Percentiles rank a stretch among this genome's conserved stretches.
phyloP scores from a whole-genome alignment of 2,329 filamentous ascomycete genomes.

The Phialophora verrucosa region DNA sequence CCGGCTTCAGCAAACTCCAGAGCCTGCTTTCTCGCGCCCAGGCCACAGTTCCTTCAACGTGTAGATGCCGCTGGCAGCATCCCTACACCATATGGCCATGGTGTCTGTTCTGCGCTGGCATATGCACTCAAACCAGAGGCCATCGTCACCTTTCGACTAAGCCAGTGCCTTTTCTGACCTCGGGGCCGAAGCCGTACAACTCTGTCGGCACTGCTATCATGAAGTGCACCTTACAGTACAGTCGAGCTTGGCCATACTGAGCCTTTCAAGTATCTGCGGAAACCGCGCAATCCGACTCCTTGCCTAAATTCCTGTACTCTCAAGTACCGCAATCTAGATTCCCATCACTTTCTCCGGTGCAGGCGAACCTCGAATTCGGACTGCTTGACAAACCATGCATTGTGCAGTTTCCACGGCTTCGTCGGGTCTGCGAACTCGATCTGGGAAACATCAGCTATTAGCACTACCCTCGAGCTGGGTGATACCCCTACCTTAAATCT shows the following conservation, averaged over 20 bases:
- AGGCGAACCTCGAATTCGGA: conserved; percentile 29
- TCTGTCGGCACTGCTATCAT: neutral
- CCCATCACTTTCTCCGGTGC: conserved; percentile 1
- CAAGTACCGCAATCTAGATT: neutral
- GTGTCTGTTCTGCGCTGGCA: neutral
- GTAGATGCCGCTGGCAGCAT: neutral
- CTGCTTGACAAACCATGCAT: conserved; percentile 37
- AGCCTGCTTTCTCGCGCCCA: too few species aligned
- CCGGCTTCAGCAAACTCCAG: too few species aligned
- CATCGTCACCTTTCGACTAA: too few species aligned
- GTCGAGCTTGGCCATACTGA: neutral
- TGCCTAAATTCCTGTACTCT: neutral
- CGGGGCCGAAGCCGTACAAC: too few species aligned
- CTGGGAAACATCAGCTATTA: conserved; percentile 6
- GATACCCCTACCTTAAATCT: conserved; percentile 28
- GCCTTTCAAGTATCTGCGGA: too few species aligned
- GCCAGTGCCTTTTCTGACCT: neutral
- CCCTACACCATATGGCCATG: neutral
- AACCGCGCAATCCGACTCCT: neutral
- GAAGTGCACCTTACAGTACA: neutral
- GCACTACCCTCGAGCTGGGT: neutral
- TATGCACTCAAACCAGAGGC: neutral
- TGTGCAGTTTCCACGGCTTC: conserved; percentile 30
- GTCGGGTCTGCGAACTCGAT: conserved; percentile 27
- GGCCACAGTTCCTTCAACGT: neutral